Evolutionary conservation across 768 basidiomycete species (phyloP), one percentile per base, ranked within the genome.

Genomic region (Mycena rosella): DNA sequence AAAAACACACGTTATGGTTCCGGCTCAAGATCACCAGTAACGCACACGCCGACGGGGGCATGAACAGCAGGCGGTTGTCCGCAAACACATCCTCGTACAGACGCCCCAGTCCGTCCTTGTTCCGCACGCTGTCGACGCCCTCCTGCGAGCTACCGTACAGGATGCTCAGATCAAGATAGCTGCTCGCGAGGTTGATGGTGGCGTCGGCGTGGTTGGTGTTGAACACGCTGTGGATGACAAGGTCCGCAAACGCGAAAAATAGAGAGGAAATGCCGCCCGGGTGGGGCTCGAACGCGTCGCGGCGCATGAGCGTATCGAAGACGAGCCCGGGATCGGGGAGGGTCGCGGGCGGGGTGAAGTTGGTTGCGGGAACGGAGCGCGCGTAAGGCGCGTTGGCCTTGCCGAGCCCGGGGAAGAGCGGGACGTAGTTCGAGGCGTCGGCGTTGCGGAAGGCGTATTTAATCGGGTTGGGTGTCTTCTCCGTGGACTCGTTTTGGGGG

Each of bases 181-280:
- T 90, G 75, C 88, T 90, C 0, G 88, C 78, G 47, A 86, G 78
- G 73, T 95, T 95, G 62, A 87, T 83, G 1, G 81, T 82, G 75
- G 79, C 82, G 74, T 89, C 83, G 4, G 22, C 49, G 36, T 74
- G 78, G 65, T 85, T 89, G 9, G 86, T 85, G 69, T 90, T 80
- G 81, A 95, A 95, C 69, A 91, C 84, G 60, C 81, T 84, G 77
- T 95, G 93, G 71, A 92, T 93, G 65, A 94, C 82, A 63, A 94
- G 78, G 72, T 93, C 85, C 15, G 93, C 93, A 72, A 95, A 93
- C 0, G 92, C 90, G 71, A 94, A 95, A 79, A 94, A 91, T 22
- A 92, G 79, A 65, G 87, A 85, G 17, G 89, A 92, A 49, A 94
- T 85, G 22, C 93, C 93, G 5, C 86, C 88, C 5, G 91, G 90